Evolutionary conservation across 495 filamentous ascomycete species (phyloP).

Genomic region (Neurospora intermedia): DNA sequence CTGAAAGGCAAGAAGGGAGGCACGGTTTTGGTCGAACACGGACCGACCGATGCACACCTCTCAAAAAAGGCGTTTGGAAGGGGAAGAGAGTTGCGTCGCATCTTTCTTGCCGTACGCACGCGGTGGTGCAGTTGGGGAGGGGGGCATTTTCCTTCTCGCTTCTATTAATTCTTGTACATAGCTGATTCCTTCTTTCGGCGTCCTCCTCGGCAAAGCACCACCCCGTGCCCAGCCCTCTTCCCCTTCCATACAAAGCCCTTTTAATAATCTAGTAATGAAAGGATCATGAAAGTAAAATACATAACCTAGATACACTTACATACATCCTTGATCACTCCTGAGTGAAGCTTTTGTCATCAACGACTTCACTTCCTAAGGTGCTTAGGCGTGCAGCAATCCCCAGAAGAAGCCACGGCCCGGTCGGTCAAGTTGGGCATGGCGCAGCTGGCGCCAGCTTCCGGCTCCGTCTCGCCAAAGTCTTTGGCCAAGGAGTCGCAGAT

Average conservation of each 20-base stretch:
- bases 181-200: background rate
- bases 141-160: background rate
- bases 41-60: background rate
- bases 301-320: background rate
- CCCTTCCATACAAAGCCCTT: background rate
- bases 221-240: background rate
- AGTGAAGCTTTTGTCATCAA: background rate
- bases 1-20: background rate
- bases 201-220: background rate
- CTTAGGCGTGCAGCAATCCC: constrained; percentile 39
- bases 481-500: constrained; percentile 52
- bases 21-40: background rate
- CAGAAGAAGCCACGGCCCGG: constrained; percentile 24
- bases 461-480: constrained; percentile 38
- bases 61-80: background rate
- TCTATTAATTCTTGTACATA: constrained; percentile 1
- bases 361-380: background rate
- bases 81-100: background rate
- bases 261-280: constrained; percentile 7
- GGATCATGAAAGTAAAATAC: background rate
- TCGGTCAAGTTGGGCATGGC: constrained; percentile 23
- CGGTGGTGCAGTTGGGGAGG: background rate
- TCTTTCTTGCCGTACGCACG: background rate
- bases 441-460: background rate
- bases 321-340: background rate